These are phyloP conservation scores for Xylaria sp. DNA, from an alignment of 2,329 filamentous ascomycete genomes.

Conservation along the genomic window DNA sequence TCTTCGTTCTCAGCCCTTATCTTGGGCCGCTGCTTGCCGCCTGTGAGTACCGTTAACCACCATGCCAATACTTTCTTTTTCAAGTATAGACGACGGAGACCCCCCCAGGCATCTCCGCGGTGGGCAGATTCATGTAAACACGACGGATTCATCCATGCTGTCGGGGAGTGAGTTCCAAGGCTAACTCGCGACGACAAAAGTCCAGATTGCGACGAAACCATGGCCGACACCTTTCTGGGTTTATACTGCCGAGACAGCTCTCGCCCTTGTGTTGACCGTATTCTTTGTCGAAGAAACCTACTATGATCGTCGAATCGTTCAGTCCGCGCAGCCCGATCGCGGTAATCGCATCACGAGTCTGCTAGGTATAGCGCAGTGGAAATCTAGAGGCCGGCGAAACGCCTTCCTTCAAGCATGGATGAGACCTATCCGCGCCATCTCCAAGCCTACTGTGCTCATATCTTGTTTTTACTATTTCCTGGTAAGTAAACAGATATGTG, in stretches of 20 bases:
- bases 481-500: constrained; percentile 36
- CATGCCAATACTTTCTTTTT: neutral
- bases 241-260: constrained; percentile 54
- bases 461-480: constrained; percentile 52
- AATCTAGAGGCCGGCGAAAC: constrained; percentile 53
- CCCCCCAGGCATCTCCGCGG: neutral
- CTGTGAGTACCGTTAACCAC: constrained; percentile 42
- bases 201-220: constrained; percentile 58
- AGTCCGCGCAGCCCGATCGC: constrained; percentile 51
- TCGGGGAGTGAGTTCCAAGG: neutral
- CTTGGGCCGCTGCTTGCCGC: constrained; percentile 58
- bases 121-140: neutral
- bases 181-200: constrained; percentile 3
- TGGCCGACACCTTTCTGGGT: constrained; percentile 63
- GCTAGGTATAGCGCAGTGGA: constrained; percentile 51
- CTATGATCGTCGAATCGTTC: constrained; percentile 58
- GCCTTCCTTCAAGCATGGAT: constrained; percentile 54
- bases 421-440: constrained; percentile 54
- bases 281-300: constrained; percentile 61
- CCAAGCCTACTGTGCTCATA: constrained; percentile 54
- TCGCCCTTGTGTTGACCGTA: constrained; percentile 54
- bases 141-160: neutral
- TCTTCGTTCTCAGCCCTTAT: constrained; percentile 57
- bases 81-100: neutral
- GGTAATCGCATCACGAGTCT: constrained; percentile 48